Percentiles rank a stretch among this genome's conserved stretches.
Evolutionary conservation across 208 protist genomes (phyloP).

Genomic region (Leishmania braziliensis): DNA sequence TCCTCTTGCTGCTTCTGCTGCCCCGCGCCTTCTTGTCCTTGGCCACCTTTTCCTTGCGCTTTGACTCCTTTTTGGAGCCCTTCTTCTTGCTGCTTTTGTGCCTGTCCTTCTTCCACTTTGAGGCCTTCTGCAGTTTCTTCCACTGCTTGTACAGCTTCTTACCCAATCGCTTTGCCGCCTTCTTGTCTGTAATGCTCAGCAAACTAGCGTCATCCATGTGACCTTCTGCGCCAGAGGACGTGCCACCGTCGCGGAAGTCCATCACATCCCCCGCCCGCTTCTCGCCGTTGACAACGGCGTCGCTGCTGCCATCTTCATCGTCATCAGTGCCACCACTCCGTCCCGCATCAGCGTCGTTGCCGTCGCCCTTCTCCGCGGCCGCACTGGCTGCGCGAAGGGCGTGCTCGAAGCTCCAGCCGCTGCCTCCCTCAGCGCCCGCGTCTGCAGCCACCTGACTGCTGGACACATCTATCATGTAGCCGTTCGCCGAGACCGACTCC

Average conservation of each 20-base stretch:
- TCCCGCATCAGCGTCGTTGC: neutral
- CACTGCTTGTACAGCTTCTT: slow-evolving; percentile 70
- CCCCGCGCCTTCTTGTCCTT: slow-evolving; percentile 20
- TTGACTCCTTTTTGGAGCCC: slow-evolving; percentile 24
- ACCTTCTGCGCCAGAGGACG: slow-evolving; percentile 1
- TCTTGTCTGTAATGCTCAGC: slow-evolving; percentile 47
- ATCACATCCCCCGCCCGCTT: slow-evolving; percentile 6
- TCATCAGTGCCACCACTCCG: neutral
- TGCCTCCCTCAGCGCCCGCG: neutral
- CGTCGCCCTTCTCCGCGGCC: neutral
- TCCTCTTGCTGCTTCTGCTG: neutral
- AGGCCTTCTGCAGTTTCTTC: slow-evolving; percentile 60
- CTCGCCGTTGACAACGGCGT: slow-evolving; percentile 1
- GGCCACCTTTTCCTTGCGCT: slow-evolving; percentile 13
- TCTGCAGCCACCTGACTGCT: neutral
- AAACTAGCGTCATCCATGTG: slow-evolving; percentile 45
- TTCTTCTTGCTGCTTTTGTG: slow-evolving; percentile 29
- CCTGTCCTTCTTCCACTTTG: slow-evolving; percentile 27
- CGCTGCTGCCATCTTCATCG: neutral
- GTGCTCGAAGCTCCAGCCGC: slow-evolving; percentile 30
- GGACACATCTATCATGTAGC: neutral
- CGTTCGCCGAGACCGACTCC: neutral
- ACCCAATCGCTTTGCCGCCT: slow-evolving; percentile 57
- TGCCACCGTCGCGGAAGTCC: slow-evolving; percentile 12
- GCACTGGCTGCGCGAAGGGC: slow-evolving; percentile 15